Evolutionary conservation across 257 asterid species (phyloP).

Genomic region (Salvia splendens): DNA sequence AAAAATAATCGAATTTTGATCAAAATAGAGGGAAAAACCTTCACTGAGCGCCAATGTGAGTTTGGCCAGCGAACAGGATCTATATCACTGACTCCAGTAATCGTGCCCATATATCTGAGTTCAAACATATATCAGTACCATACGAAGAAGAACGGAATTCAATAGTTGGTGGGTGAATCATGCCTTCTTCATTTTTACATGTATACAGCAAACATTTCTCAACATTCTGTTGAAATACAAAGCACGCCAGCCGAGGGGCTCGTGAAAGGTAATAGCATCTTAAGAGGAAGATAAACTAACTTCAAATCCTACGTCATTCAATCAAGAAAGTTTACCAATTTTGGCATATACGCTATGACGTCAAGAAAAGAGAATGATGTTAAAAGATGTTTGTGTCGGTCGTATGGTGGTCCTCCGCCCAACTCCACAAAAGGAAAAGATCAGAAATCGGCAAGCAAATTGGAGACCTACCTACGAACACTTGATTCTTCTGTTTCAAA

Average conservation of each 20-base stretch:
- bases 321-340: not conserved
- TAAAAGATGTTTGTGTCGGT: not conserved
- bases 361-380: not conserved
- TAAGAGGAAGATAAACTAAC: not conserved
- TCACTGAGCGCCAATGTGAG: conserved; percentile 90
- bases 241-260: not conserved
- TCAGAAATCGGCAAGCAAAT: conserved; percentile 15
- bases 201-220: not conserved
- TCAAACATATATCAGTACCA: conserved; percentile 23
- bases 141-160: not conserved
- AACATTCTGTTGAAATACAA: not conserved
- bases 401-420: not conserved
- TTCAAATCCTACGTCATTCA: not conserved
- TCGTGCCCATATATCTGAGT: conserved; percentile 88
- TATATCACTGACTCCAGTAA: conserved; percentile 76
- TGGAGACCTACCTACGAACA: conserved; percentile 73
- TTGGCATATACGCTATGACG: not conserved
- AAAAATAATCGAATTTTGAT: not conserved
- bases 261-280: conserved; percentile 12
- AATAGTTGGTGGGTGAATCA: not conserved
- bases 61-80: conserved; percentile 87
- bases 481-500: conserved; percentile 95
- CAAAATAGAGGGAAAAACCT: conserved; percentile 46
- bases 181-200: conserved; percentile 8
- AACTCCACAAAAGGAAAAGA: not conserved